These are phyloP conservation scores for Malus hybrid DNA, from an alignment of 331 rosid genomes.

Conservation along the genomic window DNA sequence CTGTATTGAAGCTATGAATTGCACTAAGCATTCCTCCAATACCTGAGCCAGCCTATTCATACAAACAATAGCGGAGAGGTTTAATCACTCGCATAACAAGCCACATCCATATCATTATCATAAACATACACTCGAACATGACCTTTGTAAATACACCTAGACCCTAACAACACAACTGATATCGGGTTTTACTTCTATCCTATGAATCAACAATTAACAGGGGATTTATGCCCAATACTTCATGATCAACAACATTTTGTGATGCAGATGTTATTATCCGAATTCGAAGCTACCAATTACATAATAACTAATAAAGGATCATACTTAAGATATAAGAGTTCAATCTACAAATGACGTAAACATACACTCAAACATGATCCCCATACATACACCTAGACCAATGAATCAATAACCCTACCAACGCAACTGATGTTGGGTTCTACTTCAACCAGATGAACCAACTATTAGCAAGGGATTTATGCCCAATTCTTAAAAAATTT, in stretches of 20 bases:
- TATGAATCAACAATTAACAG: not conserved
- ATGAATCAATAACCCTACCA: not conserved
- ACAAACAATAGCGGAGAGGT: conserved; percentile 3
- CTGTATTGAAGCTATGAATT: conserved; percentile 59
- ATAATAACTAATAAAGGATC: not conserved
- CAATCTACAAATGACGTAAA: not conserved
- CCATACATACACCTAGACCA: not conserved
- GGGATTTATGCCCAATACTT: not conserved
- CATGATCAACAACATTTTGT: not conserved
- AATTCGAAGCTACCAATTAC: not conserved
- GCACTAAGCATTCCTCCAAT: conserved; percentile 75
- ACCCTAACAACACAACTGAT: not conserved
- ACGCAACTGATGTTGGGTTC: not conserved
- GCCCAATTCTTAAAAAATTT: not conserved
- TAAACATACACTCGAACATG: not conserved
- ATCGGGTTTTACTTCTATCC: not conserved
- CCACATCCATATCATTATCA: not conserved
- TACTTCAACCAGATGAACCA: not conserved
- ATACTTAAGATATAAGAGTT: not conserved
- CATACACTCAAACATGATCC: not conserved
- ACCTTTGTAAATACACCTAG: not conserved
- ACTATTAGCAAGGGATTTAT: not conserved
- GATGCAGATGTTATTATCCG: not conserved
- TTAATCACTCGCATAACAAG: not conserved
- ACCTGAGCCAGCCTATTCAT: conserved; percentile 74